A percentile compares a stretch with the other conserved stretches of the same genome.
phyloP scores from a whole-genome alignment of 108 stramenopile genomes.

The Nitzschia sp. region DNA sequence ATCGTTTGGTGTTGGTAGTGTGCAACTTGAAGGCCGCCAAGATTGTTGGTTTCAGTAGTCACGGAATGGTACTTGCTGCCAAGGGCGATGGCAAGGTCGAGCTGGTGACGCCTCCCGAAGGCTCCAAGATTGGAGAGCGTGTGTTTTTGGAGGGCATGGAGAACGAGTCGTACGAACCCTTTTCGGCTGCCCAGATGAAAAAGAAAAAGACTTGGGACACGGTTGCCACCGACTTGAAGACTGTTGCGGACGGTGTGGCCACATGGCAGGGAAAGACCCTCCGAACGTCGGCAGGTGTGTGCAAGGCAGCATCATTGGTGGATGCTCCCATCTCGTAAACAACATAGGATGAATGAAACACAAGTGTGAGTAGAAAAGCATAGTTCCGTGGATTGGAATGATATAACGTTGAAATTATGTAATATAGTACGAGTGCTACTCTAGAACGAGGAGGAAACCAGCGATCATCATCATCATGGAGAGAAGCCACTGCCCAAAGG shows the following conservation, averaged over 20 bases:
- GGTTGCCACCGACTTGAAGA: constrained; percentile 72
- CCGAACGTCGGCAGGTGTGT: constrained; percentile 71
- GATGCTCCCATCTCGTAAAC: constrained; percentile 16
- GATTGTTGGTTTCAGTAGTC: constrained; percentile 81
- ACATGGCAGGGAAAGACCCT: constrained; percentile 80
- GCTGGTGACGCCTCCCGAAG: constrained; percentile 75
- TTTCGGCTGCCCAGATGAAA: constrained; percentile 77
- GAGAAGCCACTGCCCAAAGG: no score
- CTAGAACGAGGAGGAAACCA: no score
- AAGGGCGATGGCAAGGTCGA: constrained; percentile 79
- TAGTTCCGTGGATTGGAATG: no score
- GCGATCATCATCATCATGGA: no score
- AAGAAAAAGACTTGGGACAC: constrained; percentile 85
- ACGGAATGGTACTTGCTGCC: constrained; percentile 91
- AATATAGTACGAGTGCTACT: no score
- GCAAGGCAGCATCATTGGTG: constrained; percentile 61
- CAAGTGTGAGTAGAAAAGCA: no score
- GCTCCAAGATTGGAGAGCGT: constrained; percentile 80
- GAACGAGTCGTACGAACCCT: constrained; percentile 83
- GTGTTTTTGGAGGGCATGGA: constrained; percentile 77
- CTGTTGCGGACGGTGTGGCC: constrained; percentile 71
- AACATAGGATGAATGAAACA: no score
- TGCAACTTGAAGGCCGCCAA: constrained; percentile 92
- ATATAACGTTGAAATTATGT: no score
- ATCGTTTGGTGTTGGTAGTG: constrained; percentile 83